Evolutionary conservation across 257 asterid genomes (phyloP).

Genomic region (Echites panduratus): DNA sequence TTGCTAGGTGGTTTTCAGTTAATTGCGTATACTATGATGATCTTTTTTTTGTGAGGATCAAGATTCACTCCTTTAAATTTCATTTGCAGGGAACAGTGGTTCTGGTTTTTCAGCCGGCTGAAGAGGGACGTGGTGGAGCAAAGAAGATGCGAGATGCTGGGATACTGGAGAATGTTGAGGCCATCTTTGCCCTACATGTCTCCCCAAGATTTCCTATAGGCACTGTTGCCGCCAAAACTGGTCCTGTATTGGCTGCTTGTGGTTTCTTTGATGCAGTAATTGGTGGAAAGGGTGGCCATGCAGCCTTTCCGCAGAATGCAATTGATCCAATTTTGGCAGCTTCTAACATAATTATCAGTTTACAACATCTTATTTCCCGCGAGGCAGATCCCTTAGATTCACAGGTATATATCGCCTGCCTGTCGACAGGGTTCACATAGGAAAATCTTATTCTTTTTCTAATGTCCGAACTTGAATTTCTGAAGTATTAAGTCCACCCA

Average conservation of each 20-base stretch:
- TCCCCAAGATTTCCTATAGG: constrained; percentile 34
- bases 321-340: constrained; percentile 58
- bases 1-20: background rate
- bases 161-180: constrained; percentile 43
- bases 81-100: constrained; percentile 51
- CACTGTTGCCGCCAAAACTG: constrained; percentile 32
- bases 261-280: constrained; percentile 60
- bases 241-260: constrained; percentile 52
- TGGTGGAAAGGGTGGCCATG: constrained; percentile 71
- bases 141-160: constrained; percentile 56
- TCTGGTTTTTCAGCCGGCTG: constrained; percentile 79
- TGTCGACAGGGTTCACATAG: background rate
- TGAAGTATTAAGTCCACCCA: no score
- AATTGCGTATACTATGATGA: no score
- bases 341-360: constrained; percentile 45
- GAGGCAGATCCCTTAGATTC: constrained; percentile 77
- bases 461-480: background rate
- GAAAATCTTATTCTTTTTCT: background rate
- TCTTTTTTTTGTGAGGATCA: background rate
- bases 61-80: background rate
- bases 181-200: constrained; percentile 59
- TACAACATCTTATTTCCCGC: constrained; percentile 71
- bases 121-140: constrained; percentile 75
- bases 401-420: constrained; percentile 33
- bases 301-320: constrained; percentile 57